Evolutionary conservation across 306 rosid species (phyloP).

Genomic region (Citrullus amarus): DNA sequence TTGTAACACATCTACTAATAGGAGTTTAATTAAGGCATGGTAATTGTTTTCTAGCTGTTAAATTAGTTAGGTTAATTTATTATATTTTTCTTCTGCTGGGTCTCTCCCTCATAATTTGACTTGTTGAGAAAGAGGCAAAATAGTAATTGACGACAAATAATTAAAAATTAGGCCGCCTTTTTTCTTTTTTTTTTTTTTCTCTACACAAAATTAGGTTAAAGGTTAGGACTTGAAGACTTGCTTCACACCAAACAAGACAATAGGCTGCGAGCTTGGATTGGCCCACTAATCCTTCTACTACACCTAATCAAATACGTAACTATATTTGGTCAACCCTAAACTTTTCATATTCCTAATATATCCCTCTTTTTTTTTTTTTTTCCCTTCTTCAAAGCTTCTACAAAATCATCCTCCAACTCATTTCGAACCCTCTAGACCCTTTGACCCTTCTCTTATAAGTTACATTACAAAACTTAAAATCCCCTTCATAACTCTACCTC

Average conservation of each 20-base stretch:
- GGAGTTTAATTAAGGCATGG: too few relatives aligned
- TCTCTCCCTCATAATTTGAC: not conserved
- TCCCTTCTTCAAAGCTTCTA: too few relatives aligned
- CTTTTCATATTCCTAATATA: not conserved
- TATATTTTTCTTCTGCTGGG: not conserved
- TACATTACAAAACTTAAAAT: not conserved
- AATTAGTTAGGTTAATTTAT: too few relatives aligned
- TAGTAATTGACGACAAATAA: not conserved
- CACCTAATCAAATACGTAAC: conserved; percentile 7
- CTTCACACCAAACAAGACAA: not conserved
- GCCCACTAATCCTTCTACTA: not conserved
- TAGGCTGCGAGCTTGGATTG: not conserved
- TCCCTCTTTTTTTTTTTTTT: too few relatives aligned
- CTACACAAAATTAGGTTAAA: not conserved
- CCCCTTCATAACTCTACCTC: not conserved
- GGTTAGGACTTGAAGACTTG: not conserved
- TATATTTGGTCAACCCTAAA: not conserved
- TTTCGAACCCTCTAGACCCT: not conserved
- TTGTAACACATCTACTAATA: too few relatives aligned
- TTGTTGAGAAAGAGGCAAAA: not conserved
- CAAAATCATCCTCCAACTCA: not conserved
- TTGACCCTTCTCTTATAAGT: not conserved
- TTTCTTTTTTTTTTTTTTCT: too few relatives aligned
- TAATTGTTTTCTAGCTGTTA: too few relatives aligned
- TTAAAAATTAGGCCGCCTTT: not conserved